These are phyloP conservation scores for Entrophospora sp. DNA, from an alignment of 192 early-diverging fungal species.

Conservation along the genomic window DNA sequence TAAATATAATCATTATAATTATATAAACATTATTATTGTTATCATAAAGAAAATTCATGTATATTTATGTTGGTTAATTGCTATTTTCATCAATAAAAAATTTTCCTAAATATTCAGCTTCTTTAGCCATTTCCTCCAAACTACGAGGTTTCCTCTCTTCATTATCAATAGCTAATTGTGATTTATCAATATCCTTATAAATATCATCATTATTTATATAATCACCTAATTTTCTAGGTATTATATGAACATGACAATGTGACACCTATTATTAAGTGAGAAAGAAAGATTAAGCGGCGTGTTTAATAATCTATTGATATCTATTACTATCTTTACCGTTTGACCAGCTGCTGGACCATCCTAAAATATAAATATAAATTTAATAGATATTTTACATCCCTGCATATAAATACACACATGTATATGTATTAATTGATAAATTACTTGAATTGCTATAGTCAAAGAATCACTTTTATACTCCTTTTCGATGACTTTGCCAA, in stretches of 20 bases:
- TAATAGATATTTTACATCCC: background rate
- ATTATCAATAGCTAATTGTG: slow-evolving; percentile 47
- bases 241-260: slow-evolving; percentile 88
- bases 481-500: slow-evolving; percentile 66
- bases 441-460: slow-evolving; percentile 72
- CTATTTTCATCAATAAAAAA: too few relatives aligned
- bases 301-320: too few relatives aligned
- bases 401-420: background rate
- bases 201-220: slow-evolving; percentile 84
- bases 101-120: slow-evolving; percentile 35
- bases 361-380: slow-evolving; percentile 22
- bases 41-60: too few relatives aligned
- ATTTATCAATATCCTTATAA: slow-evolving; percentile 62
- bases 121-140: slow-evolving; percentile 69
- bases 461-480: slow-evolving; percentile 61
- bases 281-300: too few relatives aligned
- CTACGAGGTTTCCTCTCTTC: slow-evolving; percentile 65
- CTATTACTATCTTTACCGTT: slow-evolving; percentile 8
- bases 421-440: background rate
- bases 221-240: slow-evolving; percentile 74
- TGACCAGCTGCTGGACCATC: slow-evolving; percentile 56
- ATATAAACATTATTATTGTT: too few relatives aligned
- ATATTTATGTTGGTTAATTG: too few relatives aligned
- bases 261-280: slow-evolving; percentile 59
- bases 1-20: too few relatives aligned